Evolutionary conservation across 768 basidiomycete species (phyloP).

Genomic region (Termitomyces heimii): DNA sequence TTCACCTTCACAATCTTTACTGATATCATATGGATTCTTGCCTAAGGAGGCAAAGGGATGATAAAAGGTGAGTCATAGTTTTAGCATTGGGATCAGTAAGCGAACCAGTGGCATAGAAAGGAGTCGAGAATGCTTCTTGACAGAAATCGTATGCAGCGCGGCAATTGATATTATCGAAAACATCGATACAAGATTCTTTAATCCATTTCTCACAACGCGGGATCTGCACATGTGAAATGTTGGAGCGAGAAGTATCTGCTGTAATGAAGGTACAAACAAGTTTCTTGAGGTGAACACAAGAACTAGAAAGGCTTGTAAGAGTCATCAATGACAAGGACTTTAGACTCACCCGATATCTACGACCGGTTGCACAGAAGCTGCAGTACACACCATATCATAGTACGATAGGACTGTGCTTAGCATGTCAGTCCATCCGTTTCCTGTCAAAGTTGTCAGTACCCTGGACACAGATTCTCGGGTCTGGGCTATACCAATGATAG

Average conservation of each 20-base stretch:
- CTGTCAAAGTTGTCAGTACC: constrained; percentile 17
- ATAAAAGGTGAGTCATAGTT: background rate
- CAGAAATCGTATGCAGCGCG: constrained; percentile 61
- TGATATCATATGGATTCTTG: constrained; percentile 66
- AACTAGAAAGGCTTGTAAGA: constrained; percentile 19
- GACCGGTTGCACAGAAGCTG: constrained; percentile 41
- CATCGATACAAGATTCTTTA: constrained; percentile 50
- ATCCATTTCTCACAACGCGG: constrained; percentile 60
- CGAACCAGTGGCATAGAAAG: constrained; percentile 36
- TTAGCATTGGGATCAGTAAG: background rate
- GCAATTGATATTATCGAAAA: constrained; percentile 62
- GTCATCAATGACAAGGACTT: constrained; percentile 16
- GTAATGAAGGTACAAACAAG: constrained; percentile 31
- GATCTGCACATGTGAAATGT: constrained; percentile 30
- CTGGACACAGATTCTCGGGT: background rate
- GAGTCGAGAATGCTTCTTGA: constrained; percentile 37
- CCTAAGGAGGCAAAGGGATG: constrained; percentile 16
- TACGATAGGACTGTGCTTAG: constrained; percentile 35
- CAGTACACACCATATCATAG: constrained; percentile 50
- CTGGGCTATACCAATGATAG: constrained; percentile 57
- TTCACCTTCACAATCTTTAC: constrained; percentile 48
- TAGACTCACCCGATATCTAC: constrained; percentile 40
- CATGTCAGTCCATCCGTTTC: constrained; percentile 60
- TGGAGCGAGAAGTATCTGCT: background rate
- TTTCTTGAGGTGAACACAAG: constrained; percentile 55